Conservation (phyloP, 1,139 yeast genomes). For the Yamadazyma epiphylla region DNA sequence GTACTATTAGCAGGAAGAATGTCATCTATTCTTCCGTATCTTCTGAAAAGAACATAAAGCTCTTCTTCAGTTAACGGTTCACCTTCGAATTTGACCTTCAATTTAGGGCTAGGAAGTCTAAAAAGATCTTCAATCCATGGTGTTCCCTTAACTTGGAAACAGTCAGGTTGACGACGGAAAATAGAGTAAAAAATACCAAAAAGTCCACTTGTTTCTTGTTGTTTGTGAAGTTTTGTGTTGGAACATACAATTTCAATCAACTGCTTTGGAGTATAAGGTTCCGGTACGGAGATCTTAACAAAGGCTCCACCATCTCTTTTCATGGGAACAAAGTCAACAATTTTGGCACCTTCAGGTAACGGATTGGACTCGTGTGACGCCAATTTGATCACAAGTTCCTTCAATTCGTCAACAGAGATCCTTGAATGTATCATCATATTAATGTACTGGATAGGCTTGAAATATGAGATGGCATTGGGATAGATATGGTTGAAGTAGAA, state of each 20-base stretch:
- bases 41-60: slow-evolving; percentile 72
- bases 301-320: slow-evolving; percentile 91
- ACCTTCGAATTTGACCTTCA: slow-evolving; percentile 74
- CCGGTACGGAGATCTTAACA: slow-evolving; percentile 68
- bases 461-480: slow-evolving; percentile 22
- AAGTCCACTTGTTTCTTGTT: slow-evolving; percentile 20
- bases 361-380: slow-evolving; percentile 21
- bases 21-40: slow-evolving; percentile 82
- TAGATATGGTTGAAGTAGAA: slow-evolving; percentile 39
- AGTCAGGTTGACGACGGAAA: slow-evolving; percentile 24
- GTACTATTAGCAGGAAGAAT: slow-evolving; percentile 49
- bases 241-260: slow-evolving; percentile 47
- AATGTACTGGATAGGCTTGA: slow-evolving; percentile 18
- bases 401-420: slow-evolving; percentile 15
- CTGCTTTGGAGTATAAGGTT: slow-evolving; percentile 42
- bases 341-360: slow-evolving; percentile 25
- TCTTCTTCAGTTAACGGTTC: slow-evolving; percentile 76
- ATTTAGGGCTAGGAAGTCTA: slow-evolving; percentile 61
- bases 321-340: slow-evolving; percentile 57
- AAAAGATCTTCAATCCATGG: slow-evolving; percentile 97
- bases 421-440: slow-evolving; percentile 18
- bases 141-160: slow-evolving; percentile 74
- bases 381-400: slow-evolving; percentile 18
- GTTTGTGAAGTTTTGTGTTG: slow-evolving; percentile 37
- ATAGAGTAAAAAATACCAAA: slow-evolving; percentile 18